Evolutionary conservation across 2,329 filamentous ascomycete genomes (phyloP).

Genomic region (Coniochaeta hoffmannii): DNA sequence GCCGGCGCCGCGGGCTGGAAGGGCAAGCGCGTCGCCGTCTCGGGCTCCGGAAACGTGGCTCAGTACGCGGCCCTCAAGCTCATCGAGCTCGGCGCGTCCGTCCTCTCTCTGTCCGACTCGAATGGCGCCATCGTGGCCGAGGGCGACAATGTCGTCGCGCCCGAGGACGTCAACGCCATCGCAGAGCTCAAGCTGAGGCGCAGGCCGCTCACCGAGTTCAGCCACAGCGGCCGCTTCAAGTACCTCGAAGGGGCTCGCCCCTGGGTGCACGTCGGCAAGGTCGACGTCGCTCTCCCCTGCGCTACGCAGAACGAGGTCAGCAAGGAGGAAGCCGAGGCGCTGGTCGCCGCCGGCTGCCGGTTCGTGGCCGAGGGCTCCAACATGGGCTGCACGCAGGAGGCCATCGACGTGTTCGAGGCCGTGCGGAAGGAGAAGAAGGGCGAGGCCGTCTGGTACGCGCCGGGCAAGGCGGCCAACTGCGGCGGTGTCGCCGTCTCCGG

Average conservation of each 20-base stretch:
- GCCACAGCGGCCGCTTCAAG: conserved; percentile 57
- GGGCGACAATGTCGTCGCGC: conserved; percentile 63
- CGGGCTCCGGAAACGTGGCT: conserved; percentile 94
- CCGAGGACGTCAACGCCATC: conserved; percentile 72
- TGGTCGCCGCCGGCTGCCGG: conserved; percentile 68
- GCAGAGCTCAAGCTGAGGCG: conserved; percentile 81
- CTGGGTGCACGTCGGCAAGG: conserved; percentile 82
- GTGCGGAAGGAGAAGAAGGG: conserved; percentile 55
- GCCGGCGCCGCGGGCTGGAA: conserved; percentile 78
- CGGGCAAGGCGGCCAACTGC: conserved; percentile 94
- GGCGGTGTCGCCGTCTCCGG: conserved; percentile 96
- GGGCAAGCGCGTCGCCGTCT: conserved; percentile 92
- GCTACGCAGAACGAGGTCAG: conserved; percentile 98
- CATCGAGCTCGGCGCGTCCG: conserved; percentile 89
- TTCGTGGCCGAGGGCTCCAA: conserved; percentile 96
- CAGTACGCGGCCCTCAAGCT: conserved; percentile 96
- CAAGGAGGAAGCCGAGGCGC: conserved; percentile 77
- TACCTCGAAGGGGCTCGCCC: conserved; percentile 84
- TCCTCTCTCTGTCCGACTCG: conserved; percentile 90
- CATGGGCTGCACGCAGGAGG: conserved; percentile 97
- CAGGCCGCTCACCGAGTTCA: conserved; percentile 70
- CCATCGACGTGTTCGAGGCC: conserved; percentile 87
- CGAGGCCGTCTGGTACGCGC: conserved; percentile 84
- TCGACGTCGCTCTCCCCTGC: conserved; percentile 86
- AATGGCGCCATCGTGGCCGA: conserved; percentile 75